Evolutionary conservation across 169 alveolate genomes (phyloP).

Genomic region (Plasmodium inui): DNA sequence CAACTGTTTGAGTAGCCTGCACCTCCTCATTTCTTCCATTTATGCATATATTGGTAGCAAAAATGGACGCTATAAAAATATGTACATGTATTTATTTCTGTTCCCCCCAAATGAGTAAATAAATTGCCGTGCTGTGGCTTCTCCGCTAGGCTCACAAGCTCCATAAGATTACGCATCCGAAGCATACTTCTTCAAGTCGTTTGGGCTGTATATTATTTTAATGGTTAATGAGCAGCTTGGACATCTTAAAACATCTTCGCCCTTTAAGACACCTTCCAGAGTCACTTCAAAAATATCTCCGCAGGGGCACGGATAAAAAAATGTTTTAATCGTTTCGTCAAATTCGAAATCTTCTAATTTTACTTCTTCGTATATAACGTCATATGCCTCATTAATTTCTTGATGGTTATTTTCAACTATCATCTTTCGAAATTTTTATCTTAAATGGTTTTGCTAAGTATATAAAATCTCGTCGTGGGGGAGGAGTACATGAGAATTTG

Average conservation of each 20-base stretch:
- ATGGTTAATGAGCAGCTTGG: conserved; percentile 90
- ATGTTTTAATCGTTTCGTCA: conserved; percentile 81
- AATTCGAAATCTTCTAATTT: conserved; percentile 91
- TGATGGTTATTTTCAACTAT: conserved; percentile 62
- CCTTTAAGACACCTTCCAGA: conserved; percentile 75
- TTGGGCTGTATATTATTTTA: conserved; percentile 78
- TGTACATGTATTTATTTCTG: not conserved
- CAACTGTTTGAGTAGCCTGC: not conserved
- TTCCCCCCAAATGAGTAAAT: not conserved
- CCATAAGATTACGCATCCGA: not conserved
- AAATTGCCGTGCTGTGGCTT: not conserved
- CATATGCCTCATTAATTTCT: conserved; percentile 26
- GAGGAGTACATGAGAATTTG: not conserved
- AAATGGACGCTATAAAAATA: not conserved
- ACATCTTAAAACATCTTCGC: conserved; percentile 86
- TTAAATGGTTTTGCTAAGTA: not conserved
- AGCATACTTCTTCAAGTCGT: conserved; percentile 34
- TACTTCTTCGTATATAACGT: conserved; percentile 87
- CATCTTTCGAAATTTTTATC: conserved; percentile 41
- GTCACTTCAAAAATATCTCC: conserved; percentile 89
- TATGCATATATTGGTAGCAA: not conserved
- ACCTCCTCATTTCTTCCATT: not conserved
- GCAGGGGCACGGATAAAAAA: conserved; percentile 91
- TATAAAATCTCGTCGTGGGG: not conserved
- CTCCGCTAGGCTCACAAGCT: not conserved